Evolutionary conservation across 1,284 basidiomycete genomes (phyloP).

Genomic region (Xerocomus nothofagi): DNA sequence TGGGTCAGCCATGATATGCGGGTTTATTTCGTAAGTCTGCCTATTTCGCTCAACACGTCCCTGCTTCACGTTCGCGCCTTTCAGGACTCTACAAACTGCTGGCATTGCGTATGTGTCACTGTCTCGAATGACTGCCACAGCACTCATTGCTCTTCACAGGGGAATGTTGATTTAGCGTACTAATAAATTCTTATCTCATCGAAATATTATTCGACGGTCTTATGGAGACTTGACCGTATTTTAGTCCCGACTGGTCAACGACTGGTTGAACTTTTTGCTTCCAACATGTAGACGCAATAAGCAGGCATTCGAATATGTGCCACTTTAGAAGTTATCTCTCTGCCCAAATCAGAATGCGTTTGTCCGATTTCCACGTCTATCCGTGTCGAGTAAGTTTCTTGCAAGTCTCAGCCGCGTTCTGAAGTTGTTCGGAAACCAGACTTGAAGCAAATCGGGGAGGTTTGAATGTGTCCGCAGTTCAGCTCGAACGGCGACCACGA

Average conservation of each 20-base stretch:
- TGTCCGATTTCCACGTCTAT: neutral
- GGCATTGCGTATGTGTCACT: slow-evolving; percentile 59
- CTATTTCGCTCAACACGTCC: neutral
- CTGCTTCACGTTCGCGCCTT: neutral
- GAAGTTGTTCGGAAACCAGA: neutral
- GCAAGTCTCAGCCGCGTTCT: neutral
- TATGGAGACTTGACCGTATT: neutral
- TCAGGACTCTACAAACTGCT: slow-evolving; percentile 65
- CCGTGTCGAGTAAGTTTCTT: neutral
- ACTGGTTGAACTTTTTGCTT: neutral
- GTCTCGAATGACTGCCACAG: slow-evolving; percentile 1
- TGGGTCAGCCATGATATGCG: slow-evolving; percentile 77
- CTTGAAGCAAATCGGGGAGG: neutral
- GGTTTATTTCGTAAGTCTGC: slow-evolving; percentile 58
- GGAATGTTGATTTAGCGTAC: slow-evolving; percentile 48
- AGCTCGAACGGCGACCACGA: neutral
- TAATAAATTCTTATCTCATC: neutral
- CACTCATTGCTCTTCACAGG: slow-evolving; percentile 31
- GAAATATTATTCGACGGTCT: neutral
- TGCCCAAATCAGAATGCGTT: neutral
- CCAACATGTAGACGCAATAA: neutral
- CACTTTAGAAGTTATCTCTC: neutral
- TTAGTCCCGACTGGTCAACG: neutral
- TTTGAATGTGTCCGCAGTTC: neutral
- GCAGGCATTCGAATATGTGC: neutral